phyloP scores from a whole-genome alignment of 2,329 filamentous ascomycete genomes.

The Epichloe sp. region DNA sequence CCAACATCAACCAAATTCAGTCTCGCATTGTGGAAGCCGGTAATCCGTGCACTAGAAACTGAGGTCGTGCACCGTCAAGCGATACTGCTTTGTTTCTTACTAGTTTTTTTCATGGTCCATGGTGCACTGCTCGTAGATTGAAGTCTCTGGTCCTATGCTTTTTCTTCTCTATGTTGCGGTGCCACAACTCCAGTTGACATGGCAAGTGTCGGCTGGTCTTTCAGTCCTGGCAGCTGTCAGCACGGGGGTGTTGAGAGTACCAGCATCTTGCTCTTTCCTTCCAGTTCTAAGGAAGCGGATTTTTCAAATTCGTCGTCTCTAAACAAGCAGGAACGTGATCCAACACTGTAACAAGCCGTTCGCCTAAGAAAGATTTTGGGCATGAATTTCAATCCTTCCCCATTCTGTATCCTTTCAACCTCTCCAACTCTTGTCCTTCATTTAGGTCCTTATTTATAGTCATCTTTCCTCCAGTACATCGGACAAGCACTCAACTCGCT shows the following conservation, averaged over 20 bases:
- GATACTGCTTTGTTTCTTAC: too few species aligned
- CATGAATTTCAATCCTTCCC: neutral
- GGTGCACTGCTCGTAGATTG: too few species aligned
- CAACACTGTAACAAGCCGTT: neutral
- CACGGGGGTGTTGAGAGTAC: neutral
- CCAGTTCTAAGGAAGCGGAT: neutral
- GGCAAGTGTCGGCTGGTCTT: neutral
- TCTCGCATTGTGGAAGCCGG: too few species aligned
- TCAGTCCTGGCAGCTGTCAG: conserved; percentile 2
- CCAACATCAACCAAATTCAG: too few species aligned
- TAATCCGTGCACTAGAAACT: too few species aligned
- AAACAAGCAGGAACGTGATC: neutral
- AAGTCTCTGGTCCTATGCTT: too few species aligned
- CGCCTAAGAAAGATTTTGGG: neutral
- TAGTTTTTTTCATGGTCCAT: too few species aligned
- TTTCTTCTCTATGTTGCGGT: too few species aligned
- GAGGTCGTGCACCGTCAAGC: too few species aligned
- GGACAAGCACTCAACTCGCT: conserved; percentile 1
- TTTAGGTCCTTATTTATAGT: conserved; percentile 5
- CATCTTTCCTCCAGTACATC: conserved; percentile 2
- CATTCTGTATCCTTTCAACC: conserved; percentile 5
- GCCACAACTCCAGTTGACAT: neutral
- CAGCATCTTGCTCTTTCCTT: conserved; percentile 2
- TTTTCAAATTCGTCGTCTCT: neutral
- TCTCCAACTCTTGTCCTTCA: conserved; percentile 4